Evolutionary conservation across 495 filamentous ascomycete genomes (phyloP), one percentile per base, ranked within the genome.

Genomic region (Aspergillus taichungensis): DNA sequence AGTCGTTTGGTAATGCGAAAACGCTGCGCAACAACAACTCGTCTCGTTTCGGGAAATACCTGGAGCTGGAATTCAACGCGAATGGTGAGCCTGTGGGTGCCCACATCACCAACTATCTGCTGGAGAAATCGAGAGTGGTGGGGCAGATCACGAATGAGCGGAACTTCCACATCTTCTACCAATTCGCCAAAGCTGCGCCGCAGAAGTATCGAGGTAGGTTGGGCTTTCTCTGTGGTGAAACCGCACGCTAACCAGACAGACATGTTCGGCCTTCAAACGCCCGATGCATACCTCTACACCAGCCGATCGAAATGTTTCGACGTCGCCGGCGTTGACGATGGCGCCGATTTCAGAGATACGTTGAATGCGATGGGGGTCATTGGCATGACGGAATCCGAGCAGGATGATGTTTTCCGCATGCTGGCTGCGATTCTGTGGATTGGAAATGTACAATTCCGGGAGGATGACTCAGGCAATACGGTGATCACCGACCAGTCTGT

Each of bases 91-190:
- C 94, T 0, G 83, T 97, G 6, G 94, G 94, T 47, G 94, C 94
- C 46, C 89, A 94, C 60, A 95, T 99, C 64, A 95, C 91, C 46
- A 99, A 99, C 55, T 99, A 99, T 59, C 71, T 99, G 13, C 73
- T 99, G 43, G 94, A 99, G 61, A 97, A 97, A 72, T 82, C 85
- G 13, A 75, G 94, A 67, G 94, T 99, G 1, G 92, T 97, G 2
- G 90, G 91, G 6, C 94, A 97, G 69, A 97, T 96, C 51, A 75
- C 65, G 45, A 91, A 97, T 51, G 94, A 99, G 74, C 79, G 94
- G 51, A 97, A 95, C 62, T 99, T 99, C 68, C 94, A 99, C 64
- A 97, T 99, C 54, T 97, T 99, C 63, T 99, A 99, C 64, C 94
- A 99, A 62, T 95, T 95, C 64, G 84, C 94, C 13, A 99, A 99